Percentiles rank a stretch among this genome's conserved stretches.
These are phyloP conservation scores for Schizophyllum amplum DNA, from an alignment of 1,284 basidiomycete species.

Conservation along the genomic window DNA sequence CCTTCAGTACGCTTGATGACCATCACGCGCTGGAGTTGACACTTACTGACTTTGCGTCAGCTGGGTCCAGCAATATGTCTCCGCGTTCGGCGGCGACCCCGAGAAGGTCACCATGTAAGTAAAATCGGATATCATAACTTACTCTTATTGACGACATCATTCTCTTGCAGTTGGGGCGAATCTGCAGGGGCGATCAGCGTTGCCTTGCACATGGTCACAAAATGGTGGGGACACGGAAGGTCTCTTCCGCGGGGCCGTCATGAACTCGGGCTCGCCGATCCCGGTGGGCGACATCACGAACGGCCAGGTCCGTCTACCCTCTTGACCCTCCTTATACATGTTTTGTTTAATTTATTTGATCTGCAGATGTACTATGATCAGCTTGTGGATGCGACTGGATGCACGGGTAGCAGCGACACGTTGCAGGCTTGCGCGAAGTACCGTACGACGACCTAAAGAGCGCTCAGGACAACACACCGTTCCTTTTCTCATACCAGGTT, in stretches of 20 bases:
- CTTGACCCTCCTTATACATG: too few relatives aligned
- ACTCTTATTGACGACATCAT: too few relatives aligned
- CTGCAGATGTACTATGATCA: constrained; percentile 33
- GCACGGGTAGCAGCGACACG: constrained; percentile 31
- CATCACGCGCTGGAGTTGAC: not conserved
- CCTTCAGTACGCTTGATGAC: constrained; percentile 19
- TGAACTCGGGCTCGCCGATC: constrained; percentile 42
- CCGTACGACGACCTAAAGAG: constrained; percentile 31
- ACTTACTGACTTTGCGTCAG: constrained; percentile 12
- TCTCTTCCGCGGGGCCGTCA: constrained; percentile 42
- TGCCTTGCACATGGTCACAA: constrained; percentile 42
- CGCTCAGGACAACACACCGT: constrained; percentile 35
- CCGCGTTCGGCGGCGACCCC: constrained; percentile 55
- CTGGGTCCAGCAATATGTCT: constrained; percentile 63
- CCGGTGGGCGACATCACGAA: constrained; percentile 34
- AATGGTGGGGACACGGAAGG: constrained; percentile 39
- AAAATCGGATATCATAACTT: too few relatives aligned
- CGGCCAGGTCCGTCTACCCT: too few relatives aligned
- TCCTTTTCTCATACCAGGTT: constrained; percentile 39
- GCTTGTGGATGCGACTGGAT: constrained; percentile 37
- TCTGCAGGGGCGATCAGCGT: constrained; percentile 48
- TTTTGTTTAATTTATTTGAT: too few relatives aligned
- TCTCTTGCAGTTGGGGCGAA: constrained; percentile 44
- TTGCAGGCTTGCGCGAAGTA: constrained; percentile 41
- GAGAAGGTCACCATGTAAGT: constrained; percentile 47